Conservation (phyloP, 805 yeast species). For the Zygotorulaspora chibaensis region DNA sequence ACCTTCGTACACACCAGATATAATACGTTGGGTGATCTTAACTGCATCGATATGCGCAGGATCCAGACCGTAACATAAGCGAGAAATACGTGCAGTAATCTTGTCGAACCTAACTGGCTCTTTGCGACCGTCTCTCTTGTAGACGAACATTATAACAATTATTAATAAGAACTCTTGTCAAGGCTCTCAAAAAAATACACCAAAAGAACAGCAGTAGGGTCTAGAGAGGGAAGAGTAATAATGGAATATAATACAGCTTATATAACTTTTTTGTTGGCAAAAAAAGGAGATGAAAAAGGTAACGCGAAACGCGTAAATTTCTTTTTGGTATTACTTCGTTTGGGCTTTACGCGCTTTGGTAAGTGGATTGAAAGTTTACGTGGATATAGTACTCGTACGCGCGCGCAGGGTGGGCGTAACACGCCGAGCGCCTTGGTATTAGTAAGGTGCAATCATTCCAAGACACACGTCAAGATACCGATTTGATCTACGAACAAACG, state of each 20-base stretch:
- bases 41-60: slow-evolving; percentile 90
- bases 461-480: neutral
- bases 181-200: neutral
- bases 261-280: neutral
- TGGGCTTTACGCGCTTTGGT: neutral
- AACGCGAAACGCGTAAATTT: slow-evolving; percentile 18
- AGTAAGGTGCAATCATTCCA: neutral
- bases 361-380: too few species aligned
- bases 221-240: neutral
- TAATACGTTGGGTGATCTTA: slow-evolving; percentile 91
- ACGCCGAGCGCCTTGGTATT: neutral
- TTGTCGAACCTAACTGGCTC: slow-evolving; percentile 95
- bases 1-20: slow-evolving; percentile 94
- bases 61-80: slow-evolving; percentile 92
- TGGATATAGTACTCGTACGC: too few species aligned
- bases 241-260: slow-evolving; percentile 7
- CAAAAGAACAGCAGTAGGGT: neutral
- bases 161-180: neutral
- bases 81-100: slow-evolving; percentile 90
- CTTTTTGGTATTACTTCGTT: neutral
- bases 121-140: slow-evolving; percentile 88
- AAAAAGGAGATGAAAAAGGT: neutral
- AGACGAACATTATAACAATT: slow-evolving; percentile 65
- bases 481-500: neutral
- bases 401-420: neutral